Conservation (phyloP, 768 basidiomycete genomes). For the Suillus tomentosus region DNA sequence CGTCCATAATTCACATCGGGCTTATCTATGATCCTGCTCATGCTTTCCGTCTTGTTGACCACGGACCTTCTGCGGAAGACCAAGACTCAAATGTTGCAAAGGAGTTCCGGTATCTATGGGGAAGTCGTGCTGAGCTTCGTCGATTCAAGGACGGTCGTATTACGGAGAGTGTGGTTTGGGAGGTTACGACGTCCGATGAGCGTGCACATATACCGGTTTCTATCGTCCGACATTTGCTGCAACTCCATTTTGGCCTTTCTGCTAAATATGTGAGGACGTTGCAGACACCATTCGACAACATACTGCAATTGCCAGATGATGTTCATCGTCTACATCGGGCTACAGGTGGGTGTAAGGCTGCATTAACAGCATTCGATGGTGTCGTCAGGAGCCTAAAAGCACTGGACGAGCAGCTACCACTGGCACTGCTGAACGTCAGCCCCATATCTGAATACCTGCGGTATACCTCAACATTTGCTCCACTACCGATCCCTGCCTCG, state of each 20-base stretch:
- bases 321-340: slow-evolving; percentile 43
- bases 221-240: slow-evolving; percentile 75
- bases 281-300: slow-evolving; percentile 58
- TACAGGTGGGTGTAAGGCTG: slow-evolving; percentile 66
- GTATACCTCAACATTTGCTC: slow-evolving; percentile 83
- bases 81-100: slow-evolving; percentile 49
- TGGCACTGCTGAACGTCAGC: slow-evolving; percentile 75
- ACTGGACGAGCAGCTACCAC: slow-evolving; percentile 70
- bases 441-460: slow-evolving; percentile 75
- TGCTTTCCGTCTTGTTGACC: slow-evolving; percentile 87
- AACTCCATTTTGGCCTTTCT: slow-evolving; percentile 72
- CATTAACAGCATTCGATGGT: slow-evolving; percentile 76
- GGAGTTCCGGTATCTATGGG: slow-evolving; percentile 87
- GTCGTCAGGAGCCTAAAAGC: slow-evolving; percentile 76
- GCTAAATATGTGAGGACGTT: slow-evolving; percentile 54
- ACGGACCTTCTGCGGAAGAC: slow-evolving; percentile 80
- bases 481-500: slow-evolving; percentile 65
- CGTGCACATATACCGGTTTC: slow-evolving; percentile 73
- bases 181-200: slow-evolving; percentile 78
- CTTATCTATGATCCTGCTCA: slow-evolving; percentile 70
- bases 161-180: slow-evolving; percentile 95
- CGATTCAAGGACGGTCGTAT: slow-evolving; percentile 97
- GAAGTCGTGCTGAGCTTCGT: slow-evolving; percentile 85
- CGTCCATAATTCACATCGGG: slow-evolving; percentile 65
- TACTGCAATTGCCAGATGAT: slow-evolving; percentile 59